Conservation (phyloP, 2,329 filamentous ascomycete species). For the Shiraia bambusicola region DNA sequence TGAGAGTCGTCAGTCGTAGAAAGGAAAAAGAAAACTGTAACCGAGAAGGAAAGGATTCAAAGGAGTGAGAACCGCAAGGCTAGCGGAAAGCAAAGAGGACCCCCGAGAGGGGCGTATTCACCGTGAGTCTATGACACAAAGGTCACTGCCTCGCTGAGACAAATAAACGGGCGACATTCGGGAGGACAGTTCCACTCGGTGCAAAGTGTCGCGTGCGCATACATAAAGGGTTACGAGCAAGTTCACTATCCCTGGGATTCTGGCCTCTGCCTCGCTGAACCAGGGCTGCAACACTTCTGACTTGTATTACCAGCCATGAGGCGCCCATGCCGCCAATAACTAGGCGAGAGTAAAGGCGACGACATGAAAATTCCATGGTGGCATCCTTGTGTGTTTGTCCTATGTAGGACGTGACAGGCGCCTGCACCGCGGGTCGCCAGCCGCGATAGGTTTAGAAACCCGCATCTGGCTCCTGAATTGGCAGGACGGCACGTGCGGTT, state of each 20-base stretch:
- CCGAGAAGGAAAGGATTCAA: neutral
- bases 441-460: neutral
- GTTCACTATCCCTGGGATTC: neutral
- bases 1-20: constrained; percentile 10
- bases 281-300: constrained; percentile 4
- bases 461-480: neutral
- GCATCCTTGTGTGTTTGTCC: constrained; percentile 1
- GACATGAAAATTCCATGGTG: neutral
- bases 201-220: constrained; percentile 4
- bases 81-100: neutral
- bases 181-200: neutral
- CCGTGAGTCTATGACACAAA: no score
- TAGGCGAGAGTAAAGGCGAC: neutral
- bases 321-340: neutral
- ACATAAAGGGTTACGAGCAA: constrained; percentile 1
- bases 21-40: neutral
- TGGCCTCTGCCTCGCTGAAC: constrained; percentile 1
- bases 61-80: neutral
- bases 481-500: constrained; percentile 2
- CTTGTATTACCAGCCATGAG: neutral
- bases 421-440: constrained; percentile 1
- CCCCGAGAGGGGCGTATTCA: neutral
- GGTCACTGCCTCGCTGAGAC: no score
- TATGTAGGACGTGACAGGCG: constrained; percentile 3
- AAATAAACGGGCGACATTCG: neutral